Evolutionary conservation across 129 eudicot genomes (phyloP), one percentile per base, ranked within the genome.

Genomic region (Flaveria bidentis): DNA sequence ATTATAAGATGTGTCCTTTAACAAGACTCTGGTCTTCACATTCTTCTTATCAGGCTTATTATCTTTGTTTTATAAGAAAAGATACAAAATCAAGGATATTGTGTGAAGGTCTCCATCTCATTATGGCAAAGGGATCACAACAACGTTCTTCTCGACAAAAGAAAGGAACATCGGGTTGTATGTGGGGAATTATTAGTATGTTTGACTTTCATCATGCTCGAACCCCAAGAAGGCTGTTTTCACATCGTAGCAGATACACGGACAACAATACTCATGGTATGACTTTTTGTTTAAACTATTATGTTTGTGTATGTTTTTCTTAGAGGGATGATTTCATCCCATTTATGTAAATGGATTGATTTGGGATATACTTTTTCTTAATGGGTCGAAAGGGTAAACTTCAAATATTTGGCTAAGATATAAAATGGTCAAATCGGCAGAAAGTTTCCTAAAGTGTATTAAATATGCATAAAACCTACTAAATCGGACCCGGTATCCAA

Each of bases 151-250:
- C 75, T 13, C 82, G 88, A 45, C 81, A 74, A 30, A 89, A 89
- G 72, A 91, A 85, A 72, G 87, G 83, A 50, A 91, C 82, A 5
- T 84, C 86, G 5, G 98, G 98, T 25, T 94, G 98, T 74, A 91
- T 94, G 77, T 86, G 84, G 85, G 92, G 98, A 68, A 69, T 94
- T 74, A 86, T 94, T 69, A 87, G 84, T 62, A 81, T 94, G 51
- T 94, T 94, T 65, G 91, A 94, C 82, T 91, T 88, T 67, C 93
- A 96, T 14, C 88, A 86, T 76, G 91, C 83, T 79, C 89, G 93
- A 44, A 58, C 84, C 56, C 78, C 96, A 9, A 81, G 81, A 85
- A 86, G 84, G 77, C 74, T 88, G 87, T 91, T 88, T 82, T 55
- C 87, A 15, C 90, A 91, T 88, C 83, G 81, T 56, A 89, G 81